Evolutionary conservation across 2,329 filamentous ascomycete species (phyloP).

Genomic region (Sclerotinia trifoliorum): DNA sequence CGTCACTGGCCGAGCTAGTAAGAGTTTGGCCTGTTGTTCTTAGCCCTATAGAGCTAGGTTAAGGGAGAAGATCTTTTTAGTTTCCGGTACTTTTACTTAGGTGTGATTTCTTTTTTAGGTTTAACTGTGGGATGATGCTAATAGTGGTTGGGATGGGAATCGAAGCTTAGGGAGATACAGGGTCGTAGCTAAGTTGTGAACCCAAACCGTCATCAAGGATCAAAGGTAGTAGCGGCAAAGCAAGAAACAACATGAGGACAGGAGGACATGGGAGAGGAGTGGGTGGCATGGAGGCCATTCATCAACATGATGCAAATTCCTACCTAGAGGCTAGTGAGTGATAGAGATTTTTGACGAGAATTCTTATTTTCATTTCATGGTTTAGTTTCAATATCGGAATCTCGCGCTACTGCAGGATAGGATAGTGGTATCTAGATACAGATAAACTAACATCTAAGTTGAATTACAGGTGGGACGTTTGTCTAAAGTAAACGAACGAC

Average conservation of each 20-base stretch:
- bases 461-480: constrained; percentile 14
- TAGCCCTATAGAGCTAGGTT: constrained; percentile 11
- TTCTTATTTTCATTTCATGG: background rate
- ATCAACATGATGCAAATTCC: background rate
- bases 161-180: background rate
- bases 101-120: constrained; percentile 5
- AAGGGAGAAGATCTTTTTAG: constrained; percentile 2
- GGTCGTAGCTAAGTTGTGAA: constrained; percentile 11
- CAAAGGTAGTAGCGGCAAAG: constrained; percentile 9
- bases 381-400: background rate
- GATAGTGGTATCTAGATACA: constrained; percentile 7
- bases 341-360: background rate
- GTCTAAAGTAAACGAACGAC: constrained; percentile 2
- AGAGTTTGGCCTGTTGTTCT: background rate
- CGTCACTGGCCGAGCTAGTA: constrained; percentile 1
- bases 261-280: background rate
- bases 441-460: constrained; percentile 7
- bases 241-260: background rate
- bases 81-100: background rate
- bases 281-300: background rate
- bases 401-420: background rate
- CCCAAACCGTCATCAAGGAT: constrained; percentile 13
- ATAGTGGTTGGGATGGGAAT: too few species aligned
- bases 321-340: background rate
- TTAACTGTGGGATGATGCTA: constrained; percentile 6